Base-by-base conservation (phyloP, 164 flowering plant genomes). In the Berberis vulgaris region DNA sequence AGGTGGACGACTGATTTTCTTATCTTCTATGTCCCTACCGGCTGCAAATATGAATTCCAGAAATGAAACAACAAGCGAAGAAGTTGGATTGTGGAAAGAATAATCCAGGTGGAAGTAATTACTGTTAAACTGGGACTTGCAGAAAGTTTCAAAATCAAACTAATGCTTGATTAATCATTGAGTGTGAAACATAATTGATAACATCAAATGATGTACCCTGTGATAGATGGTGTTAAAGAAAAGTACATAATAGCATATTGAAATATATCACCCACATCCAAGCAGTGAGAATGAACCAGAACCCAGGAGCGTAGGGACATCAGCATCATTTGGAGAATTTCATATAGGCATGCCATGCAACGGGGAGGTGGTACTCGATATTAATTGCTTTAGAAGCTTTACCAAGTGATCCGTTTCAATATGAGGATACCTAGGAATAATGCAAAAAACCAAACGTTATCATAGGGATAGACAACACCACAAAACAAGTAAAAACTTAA, bases 271-370 rank as follows among this genome's bases (percentile, higher is more conserved):
- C 60, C 65, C 81, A 86, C 95, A 53, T 67, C 76, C 76, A 72
- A 91, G 67, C 64, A 94, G 86, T 53, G 98, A 88, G 73, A 91
- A 90, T 61, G 91, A 74, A 53, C 88, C 87, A 59, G 73, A 77
- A 69, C 97, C 98, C 59, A 94, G 68, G 63, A 91, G 80, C 2
- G 97, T 88, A 61, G 98, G 96, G 60, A 87, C 95, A 86, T 86
- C 89, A 59, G 87, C 86, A 56, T 95, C 95, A 81, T 73, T 83
- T 62, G 86, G 88, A 68, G 74, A 71, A 65, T 66, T 65, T 67
- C 80, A 77, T 50, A 79, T 79, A 60, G 55, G 45, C 63, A 80
- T 71, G 67, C 76, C 78, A 47, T 65, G 78, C 55, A 74, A 79
- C 57, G 88, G 81, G 65, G 79, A 68, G 53, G 86, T 67, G 26